These are phyloP conservation scores for Mycena sp. DNA, from an alignment of 1,284 basidiomycete species.

Conservation along the genomic window DNA sequence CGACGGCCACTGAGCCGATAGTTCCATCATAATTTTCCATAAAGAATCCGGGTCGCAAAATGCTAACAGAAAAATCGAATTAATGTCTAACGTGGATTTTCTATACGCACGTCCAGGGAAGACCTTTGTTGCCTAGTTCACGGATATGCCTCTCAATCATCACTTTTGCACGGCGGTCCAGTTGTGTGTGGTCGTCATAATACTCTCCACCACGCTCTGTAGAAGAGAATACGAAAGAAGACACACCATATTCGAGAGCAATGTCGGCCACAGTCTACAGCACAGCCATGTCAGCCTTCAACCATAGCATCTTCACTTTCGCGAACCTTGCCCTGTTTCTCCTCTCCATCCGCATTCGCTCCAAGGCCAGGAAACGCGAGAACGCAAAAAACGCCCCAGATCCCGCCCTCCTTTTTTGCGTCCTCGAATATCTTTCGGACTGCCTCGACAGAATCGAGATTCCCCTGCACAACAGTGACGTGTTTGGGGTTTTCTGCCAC, in stretches of 20 bases:
- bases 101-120: slow-evolving; percentile 49
- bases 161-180: slow-evolving; percentile 47
- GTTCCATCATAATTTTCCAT: slow-evolving; percentile 1
- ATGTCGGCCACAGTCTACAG: slow-evolving; percentile 46
- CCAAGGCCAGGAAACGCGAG: slow-evolving; percentile 53
- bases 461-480: slow-evolving; percentile 46
- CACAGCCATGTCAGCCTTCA: background rate
- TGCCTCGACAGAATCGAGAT: slow-evolving; percentile 43
- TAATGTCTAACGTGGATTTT: background rate
- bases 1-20: background rate
- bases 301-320: background rate
- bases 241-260: slow-evolving; percentile 46
- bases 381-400: slow-evolving; percentile 51
- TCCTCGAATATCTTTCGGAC: slow-evolving; percentile 49
- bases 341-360: slow-evolving; percentile 49
- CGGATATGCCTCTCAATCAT: slow-evolving; percentile 49
- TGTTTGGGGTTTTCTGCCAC: slow-evolving; percentile 27
- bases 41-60: slow-evolving; percentile 43
- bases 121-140: slow-evolving; percentile 42
- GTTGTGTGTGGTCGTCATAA: slow-evolving; percentile 39
- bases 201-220: slow-evolving; percentile 47
- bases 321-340: slow-evolving; percentile 53
- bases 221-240: slow-evolving; percentile 47
- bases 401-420: slow-evolving; percentile 40
- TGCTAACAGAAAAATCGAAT: slow-evolving; percentile 28